phyloP scores from a whole-genome alignment of 129 eudicot genomes.

The Glebionis coronaria region DNA sequence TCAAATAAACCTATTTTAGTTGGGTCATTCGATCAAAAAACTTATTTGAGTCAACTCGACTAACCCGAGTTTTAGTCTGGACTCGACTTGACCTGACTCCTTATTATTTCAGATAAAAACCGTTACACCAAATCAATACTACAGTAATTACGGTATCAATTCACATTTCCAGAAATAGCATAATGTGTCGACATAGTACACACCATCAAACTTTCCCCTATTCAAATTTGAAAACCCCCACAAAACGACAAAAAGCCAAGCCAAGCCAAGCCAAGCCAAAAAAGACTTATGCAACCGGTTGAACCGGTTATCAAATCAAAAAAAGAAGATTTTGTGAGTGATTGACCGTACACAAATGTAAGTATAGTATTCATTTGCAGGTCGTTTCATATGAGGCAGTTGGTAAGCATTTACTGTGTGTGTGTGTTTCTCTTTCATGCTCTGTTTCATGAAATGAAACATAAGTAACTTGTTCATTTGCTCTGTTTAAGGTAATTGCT shows the following conservation, averaged over 20 bases:
- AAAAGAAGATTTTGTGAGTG: slow-evolving; percentile 30
- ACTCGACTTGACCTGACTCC: too few relatives aligned
- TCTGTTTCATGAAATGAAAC: slow-evolving; percentile 20
- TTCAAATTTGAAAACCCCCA: slow-evolving; percentile 17
- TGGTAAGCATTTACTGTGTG: slow-evolving; percentile 80
- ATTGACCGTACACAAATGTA: slow-evolving; percentile 45
- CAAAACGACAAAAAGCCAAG: slow-evolving; percentile 18
- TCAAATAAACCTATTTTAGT: too few relatives aligned
- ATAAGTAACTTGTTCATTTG: slow-evolving; percentile 8
- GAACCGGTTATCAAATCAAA: too few relatives aligned
- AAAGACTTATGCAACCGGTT: slow-evolving; percentile 19
- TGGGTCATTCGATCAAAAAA: too few relatives aligned
- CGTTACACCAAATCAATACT: too few relatives aligned
- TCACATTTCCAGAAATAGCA: too few relatives aligned
- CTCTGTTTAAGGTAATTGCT: slow-evolving; percentile 26
- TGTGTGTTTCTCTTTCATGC: slow-evolving; percentile 13
- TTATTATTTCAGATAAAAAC: too few relatives aligned
- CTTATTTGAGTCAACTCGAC: too few relatives aligned
- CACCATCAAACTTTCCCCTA: background rate
- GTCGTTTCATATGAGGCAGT: slow-evolving; percentile 73
- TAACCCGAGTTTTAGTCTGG: too few relatives aligned
- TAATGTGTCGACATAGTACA: too few relatives aligned
- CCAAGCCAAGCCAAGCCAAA: too few relatives aligned
- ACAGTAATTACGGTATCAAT: too few relatives aligned
- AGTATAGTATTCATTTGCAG: slow-evolving; percentile 45